These are phyloP conservation scores for Coemansia interrupta DNA, from an alignment of 192 early-diverging fungal genomes.

Conservation along the genomic window DNA sequence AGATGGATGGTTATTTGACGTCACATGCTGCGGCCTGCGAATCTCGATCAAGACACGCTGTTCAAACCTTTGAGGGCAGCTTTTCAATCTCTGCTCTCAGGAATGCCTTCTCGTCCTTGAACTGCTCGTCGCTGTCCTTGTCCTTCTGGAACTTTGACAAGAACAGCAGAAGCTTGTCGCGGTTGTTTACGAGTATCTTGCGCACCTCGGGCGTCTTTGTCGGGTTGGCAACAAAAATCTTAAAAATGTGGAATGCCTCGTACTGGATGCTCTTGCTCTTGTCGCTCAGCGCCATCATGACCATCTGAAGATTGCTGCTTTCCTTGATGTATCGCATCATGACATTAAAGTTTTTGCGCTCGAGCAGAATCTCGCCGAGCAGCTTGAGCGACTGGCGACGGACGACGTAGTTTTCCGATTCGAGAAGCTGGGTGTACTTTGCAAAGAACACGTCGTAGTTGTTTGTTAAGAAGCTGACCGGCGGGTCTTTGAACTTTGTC, in stretches of 20 bases:
- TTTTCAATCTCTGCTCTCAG: slow-evolving; percentile 83
- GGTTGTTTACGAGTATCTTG: slow-evolving; percentile 90
- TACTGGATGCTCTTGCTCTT: slow-evolving; percentile 98
- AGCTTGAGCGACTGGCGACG: slow-evolving; percentile 98
- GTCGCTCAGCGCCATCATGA: slow-evolving; percentile 96
- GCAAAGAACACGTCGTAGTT: slow-evolving; percentile 81
- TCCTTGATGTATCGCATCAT: slow-evolving; percentile 94
- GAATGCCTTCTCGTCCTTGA: slow-evolving; percentile 97
- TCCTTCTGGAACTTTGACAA: slow-evolving; percentile 93
- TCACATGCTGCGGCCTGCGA: too few relatives aligned
- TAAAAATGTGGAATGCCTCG: slow-evolving; percentile 99
- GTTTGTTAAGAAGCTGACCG: slow-evolving; percentile 80
- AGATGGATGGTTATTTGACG: background rate
- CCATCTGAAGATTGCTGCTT: slow-evolving; percentile 91
- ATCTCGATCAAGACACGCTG: background rate
- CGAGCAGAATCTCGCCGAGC: slow-evolving; percentile 93
- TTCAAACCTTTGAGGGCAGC: slow-evolving; percentile 27
- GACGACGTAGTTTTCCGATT: slow-evolving; percentile 95
- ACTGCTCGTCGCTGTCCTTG: slow-evolving; percentile 95
- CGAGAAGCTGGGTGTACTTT: slow-evolving; percentile 73
- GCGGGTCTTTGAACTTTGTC: slow-evolving; percentile 90
- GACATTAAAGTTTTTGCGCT: slow-evolving; percentile 89
- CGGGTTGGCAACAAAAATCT: slow-evolving; percentile 98
- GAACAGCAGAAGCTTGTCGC: slow-evolving; percentile 84
- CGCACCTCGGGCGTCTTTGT: slow-evolving; percentile 89